Evolutionary conservation across 202 grass and related monocot species (phyloP), one percentile per base, ranked within the genome.

Genomic region (Musa balbisiana): DNA sequence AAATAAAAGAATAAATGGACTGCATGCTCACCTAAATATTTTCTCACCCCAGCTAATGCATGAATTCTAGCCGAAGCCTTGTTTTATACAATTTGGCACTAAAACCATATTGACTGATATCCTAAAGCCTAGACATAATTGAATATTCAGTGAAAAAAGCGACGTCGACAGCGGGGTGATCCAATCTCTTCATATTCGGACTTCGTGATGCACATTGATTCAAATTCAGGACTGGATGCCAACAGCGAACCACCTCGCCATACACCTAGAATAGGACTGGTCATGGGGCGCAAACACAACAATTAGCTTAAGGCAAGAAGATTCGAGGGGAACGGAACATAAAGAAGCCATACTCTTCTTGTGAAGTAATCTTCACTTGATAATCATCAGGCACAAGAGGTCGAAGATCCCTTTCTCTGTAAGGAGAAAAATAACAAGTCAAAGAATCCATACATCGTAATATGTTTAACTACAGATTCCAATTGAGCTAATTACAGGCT

Each of bases 111-210:
- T 58, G 55, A 58, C 19, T 15, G 16, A 1, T 60, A 60, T 19
- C 56, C 1, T 20, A 9, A 60, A 17, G n/a, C 8, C 17, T n/a
- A n/a, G 19, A 19, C 5, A n/a, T 60, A 20, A 60, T 60, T 21
- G 3, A 55, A 25, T 22, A 50, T 64, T 97, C 87, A 92, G 67
- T 87, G 93, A 27, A 91, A 89, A 80, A 97, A 97, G 22, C 90
- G 92, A 14, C 84, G 84, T 29, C 88, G 93, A 67, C 90, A 93
- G 52, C 90, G 81, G 22, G 83, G 51, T 29, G 93, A 93, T 65
- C 93, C 93, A 82, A 97, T 82, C 79, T 97, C 93, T 82, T 97
- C 93, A 11, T 98, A 98, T 80, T 98, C 94, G 10, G 83, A 78
- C 77, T 93, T 98, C 0, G 88, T 93, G 20, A 89, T 65, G 13